Evolutionary conservation across 352 stramenopile genomes (phyloP), one percentile per base, ranked within the genome.

Genomic region (Globisporangium nodosum): DNA sequence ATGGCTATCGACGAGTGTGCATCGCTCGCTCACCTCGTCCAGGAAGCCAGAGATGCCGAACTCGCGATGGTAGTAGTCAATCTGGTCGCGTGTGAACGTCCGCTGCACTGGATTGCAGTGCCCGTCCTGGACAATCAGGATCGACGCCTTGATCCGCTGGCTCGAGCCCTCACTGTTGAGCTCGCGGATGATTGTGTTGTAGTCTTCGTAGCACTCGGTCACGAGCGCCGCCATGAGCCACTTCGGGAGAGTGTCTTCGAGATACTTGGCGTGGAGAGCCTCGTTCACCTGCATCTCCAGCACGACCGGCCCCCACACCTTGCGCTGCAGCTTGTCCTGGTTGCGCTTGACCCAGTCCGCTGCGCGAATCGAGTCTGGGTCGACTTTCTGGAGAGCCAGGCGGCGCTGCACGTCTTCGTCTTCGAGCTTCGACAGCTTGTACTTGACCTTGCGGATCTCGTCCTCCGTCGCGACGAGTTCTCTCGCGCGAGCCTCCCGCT

Each of bases 251-350:
- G 78, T 92, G 49, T 92, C 81, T 67, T 96, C 86, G 4, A 96
- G 66, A 49, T 90, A 96, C 48, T 94, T 90, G 0, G 86, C 85
- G 46, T 94, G 78, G 1, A 88, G 79, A 8, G 73, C 63, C 51
- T 93, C 80, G 49, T 86, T 85, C 3, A 96, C 72, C 61, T 91
- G 82, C 68, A 96, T 88, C 71, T 96, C 82, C 3, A 94, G 70
- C 21, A 83, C 85, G 37, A 96, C 69, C 0, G 86, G 86, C 0
- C 86, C 86, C 84, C 85, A 96, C 0, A 94, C 86, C 56, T 88
- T 90, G 20, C 81, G 73, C 53, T 85, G 76, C 3, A 96, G 64
- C 24, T 74, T 73, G 56, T 82, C 56, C 24, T 77, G 69, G 47
- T 96, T 93, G 11, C 75, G 68, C 54, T 87, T 74, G 35, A 91